Conservation (phyloP, 495 filamentous ascomycete genomes). For the Aspergillus mulundensis region DNA sequence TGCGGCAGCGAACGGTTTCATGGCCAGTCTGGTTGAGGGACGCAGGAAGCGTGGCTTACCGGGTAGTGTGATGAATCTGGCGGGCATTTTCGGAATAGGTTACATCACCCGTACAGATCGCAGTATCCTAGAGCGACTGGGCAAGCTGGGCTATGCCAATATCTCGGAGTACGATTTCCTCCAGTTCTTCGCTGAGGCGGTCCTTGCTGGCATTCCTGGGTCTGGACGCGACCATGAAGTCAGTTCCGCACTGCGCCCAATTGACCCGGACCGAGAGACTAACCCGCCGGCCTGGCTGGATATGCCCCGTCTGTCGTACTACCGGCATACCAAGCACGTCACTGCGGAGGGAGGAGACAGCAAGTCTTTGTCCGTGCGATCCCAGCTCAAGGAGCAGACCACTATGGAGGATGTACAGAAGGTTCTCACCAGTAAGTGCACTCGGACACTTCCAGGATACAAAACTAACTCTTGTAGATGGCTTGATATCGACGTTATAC, state of each 20-base stretch:
- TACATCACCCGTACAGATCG: constrained; percentile 24
- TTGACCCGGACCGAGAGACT: neutral
- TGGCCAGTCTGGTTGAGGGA: constrained; percentile 28
- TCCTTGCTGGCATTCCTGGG: neutral
- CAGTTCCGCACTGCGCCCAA: no score
- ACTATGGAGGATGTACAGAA: no score
- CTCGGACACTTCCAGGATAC: no score
- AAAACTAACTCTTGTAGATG: neutral
- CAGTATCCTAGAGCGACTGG: neutral
- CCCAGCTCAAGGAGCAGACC: no score
- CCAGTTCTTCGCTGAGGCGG: constrained; percentile 6
- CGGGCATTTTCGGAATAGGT: constrained; percentile 39
- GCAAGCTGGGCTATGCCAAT: neutral
- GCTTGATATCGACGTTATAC: neutral
- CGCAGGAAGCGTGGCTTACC: constrained; percentile 29
- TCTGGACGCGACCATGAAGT: neutral
- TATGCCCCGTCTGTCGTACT: neutral
- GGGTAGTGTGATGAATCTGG: constrained; percentile 19
- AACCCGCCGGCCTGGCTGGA: constrained; percentile 5
- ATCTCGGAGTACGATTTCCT: constrained; percentile 8
- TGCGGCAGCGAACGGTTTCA: constrained; percentile 52
- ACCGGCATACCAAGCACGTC: no score
- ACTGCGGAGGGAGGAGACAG: no score
- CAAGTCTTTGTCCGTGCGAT: no score
- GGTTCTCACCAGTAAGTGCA: no score